phyloP scores from a whole-genome alignment of 441 rosid genomes.

The Gossypium gossypioides region DNA sequence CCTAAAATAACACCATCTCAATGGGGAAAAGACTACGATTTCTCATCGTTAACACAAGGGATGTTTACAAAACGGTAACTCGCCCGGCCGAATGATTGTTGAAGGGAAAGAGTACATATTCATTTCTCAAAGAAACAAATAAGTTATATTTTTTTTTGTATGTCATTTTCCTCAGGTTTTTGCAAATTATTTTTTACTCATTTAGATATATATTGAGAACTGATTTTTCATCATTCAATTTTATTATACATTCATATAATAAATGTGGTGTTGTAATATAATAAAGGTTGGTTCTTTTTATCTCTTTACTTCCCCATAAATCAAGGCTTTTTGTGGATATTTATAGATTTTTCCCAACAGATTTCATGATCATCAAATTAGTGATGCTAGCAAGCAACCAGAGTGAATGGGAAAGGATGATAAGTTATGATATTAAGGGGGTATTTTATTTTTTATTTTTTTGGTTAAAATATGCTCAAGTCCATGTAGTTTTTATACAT shows the following conservation, averaged over 20 bases:
- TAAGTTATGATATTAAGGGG: no score
- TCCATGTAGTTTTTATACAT: no score
- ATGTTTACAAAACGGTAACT: slow-evolving; percentile 31
- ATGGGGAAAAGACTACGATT: slow-evolving; percentile 33
- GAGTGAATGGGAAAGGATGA: no score
- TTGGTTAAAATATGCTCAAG: no score
- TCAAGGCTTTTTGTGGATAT: neutral
- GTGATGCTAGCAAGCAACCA: no score
- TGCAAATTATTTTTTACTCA: neutral
- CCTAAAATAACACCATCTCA: slow-evolving; percentile 23
- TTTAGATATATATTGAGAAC: neutral
- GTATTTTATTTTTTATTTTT: no score
- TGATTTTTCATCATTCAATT: neutral
- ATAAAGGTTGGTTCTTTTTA: neutral
- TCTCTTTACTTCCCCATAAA: neutral
- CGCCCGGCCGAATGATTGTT: neutral
- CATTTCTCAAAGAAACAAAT: neutral
- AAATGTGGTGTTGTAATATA: neutral
- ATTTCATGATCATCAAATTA: no score
- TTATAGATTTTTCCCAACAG: neutral
- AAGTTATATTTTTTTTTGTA: neutral
- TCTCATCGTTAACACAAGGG: slow-evolving; percentile 42
- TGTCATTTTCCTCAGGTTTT: slow-evolving; percentile 20
- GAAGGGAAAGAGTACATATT: neutral
- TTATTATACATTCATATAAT: neutral